Conservation (phyloP, 352 stramenopile genomes). For the Pythium brachiatum region DNA sequence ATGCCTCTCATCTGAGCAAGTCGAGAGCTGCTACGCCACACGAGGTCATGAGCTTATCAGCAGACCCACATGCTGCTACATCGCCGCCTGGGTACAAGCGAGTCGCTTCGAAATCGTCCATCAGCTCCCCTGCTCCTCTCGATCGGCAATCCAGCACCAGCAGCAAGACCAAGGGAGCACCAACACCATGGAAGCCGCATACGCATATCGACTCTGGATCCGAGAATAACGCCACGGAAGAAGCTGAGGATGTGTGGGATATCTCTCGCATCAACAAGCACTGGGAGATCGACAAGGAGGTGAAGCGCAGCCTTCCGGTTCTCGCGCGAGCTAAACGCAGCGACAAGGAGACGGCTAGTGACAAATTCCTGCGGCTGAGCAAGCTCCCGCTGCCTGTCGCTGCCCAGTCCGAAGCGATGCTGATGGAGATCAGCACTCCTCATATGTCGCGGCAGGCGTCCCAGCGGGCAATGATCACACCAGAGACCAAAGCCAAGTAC, state of each 20-base stretch:
- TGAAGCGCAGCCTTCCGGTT: constrained; percentile 50
- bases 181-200: constrained; percentile 12
- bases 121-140: neutral
- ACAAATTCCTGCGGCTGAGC: constrained; percentile 66
- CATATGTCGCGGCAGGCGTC: constrained; percentile 24
- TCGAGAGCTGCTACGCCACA: neutral
- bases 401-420: constrained; percentile 27
- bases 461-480: constrained; percentile 39
- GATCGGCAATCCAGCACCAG: neutral
- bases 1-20: neutral
- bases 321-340: constrained; percentile 52
- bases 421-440: constrained; percentile 32
- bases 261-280: constrained; percentile 71
- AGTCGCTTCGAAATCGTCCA: neutral
- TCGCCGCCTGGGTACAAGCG: neutral
- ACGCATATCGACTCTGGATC: constrained; percentile 4
- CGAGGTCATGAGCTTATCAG: neutral
- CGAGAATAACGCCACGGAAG: neutral
- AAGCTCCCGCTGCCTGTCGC: constrained; percentile 44
- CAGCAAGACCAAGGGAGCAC: neutral
- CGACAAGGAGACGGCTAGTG: constrained; percentile 42
- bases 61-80: neutral
- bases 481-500: constrained; percentile 65
- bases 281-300: constrained; percentile 70
- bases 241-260: constrained; percentile 39